Percentiles rank a stretch among this genome's conserved stretches.
Evolutionary conservation across 140 eudicot species (phyloP).

Genomic region (Flaveria floridana): DNA sequence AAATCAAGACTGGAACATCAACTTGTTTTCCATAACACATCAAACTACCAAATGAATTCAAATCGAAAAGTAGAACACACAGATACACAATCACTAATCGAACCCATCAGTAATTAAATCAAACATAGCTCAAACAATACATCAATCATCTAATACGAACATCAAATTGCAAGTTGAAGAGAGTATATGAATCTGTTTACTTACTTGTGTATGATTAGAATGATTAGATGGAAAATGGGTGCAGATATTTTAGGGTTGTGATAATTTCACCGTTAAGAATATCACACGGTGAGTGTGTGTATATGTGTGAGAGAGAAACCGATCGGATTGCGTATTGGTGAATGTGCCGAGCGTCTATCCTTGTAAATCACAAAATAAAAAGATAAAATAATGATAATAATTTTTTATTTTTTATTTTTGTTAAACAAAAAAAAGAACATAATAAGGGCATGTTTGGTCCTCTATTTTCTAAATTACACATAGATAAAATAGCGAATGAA

Average conservation of each 20-base stretch:
- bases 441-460: constrained; percentile 56
- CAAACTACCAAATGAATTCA: neutral
- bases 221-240: constrained; percentile 4
- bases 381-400: neutral
- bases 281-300: constrained; percentile 25
- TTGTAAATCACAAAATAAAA: constrained; percentile 32
- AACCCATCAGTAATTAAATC: constrained; percentile 14
- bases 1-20: constrained; percentile 15
- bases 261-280: constrained; percentile 16
- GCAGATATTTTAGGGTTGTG: constrained; percentile 32
- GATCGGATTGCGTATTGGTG: constrained; percentile 40
- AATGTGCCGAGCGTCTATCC: constrained; percentile 37
- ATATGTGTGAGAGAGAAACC: constrained; percentile 34
- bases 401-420: neutral
- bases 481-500: neutral
- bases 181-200: neutral
- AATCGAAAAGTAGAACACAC: neutral
- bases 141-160: neutral
- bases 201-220: constrained; percentile 18
- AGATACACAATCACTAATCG: neutral
- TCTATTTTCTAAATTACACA: constrained; percentile 34
- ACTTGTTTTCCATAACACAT: neutral
- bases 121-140: constrained; percentile 12
- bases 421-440: neutral
- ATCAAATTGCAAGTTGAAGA: constrained; percentile 11